These are phyloP conservation scores for Inga leiocalycina DNA, from an alignment of 306 rosid genomes.

Conservation along the genomic window DNA sequence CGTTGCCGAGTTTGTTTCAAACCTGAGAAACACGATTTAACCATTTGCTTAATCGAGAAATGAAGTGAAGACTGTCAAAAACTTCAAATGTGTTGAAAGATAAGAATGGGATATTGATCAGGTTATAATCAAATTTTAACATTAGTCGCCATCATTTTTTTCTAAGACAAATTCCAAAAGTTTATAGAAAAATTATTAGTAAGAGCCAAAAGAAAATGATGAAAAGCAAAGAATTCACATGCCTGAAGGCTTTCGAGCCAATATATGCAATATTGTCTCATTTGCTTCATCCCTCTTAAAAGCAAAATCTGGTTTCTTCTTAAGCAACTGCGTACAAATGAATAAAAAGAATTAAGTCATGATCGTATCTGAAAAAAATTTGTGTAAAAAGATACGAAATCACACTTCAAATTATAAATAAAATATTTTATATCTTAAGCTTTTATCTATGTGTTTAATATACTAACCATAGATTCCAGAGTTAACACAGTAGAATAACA, in stretches of 20 bases:
- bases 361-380: no score
- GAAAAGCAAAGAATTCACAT: no score
- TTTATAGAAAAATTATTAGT: no score
- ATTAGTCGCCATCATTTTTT: no score
- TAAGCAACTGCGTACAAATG: not conserved
- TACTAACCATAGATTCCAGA: constrained; percentile 9
- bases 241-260: constrained; percentile 38
- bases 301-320: not conserved
- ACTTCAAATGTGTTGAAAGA: not conserved
- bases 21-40: not conserved
- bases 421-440: not conserved
- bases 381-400: no score
- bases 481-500: constrained; percentile 18
- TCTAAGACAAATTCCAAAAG: no score
- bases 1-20: not conserved
- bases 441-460: not conserved
- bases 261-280: constrained; percentile 39
- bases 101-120: no score
- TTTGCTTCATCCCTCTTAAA: not conserved
- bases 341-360: not conserved
- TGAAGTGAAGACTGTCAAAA: no score
- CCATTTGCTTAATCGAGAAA: not conserved
- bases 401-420: not conserved
- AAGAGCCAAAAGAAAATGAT: no score
- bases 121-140: no score